Evolutionary conservation across 2,329 filamentous ascomycete genomes (phyloP), one percentile per base, ranked within the genome.

Genomic region (Monilinia polystroma): DNA sequence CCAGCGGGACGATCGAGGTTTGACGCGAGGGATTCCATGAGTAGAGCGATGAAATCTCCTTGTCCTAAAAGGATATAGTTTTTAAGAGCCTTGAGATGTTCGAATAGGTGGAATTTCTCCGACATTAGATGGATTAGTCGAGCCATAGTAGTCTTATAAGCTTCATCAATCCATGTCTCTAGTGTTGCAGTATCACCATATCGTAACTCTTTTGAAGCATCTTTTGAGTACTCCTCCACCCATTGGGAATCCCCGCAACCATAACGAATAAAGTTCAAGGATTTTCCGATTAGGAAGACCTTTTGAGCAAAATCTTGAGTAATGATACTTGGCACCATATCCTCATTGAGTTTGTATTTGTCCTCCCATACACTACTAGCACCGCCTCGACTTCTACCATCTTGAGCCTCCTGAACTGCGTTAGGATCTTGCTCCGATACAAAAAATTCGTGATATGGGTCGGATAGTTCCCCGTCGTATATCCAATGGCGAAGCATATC

Each of bases 111-210:
- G 79, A 99, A 99, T 75, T 97, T 98, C 72, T 89, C 89, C 63
- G 90, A 91, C 94, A 99, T 97, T 65, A 99, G 85, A 75, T 93
- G 85, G 73, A 97, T 96, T 38, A 98, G 83, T 18, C 94, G 90
- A 66, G 92, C 92, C 94, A 99, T 99, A 7, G 96, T 98, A 0
- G 92, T 95, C 78, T 96, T 97, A 81, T 99, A 97, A 2, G 96
- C 95, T 73, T 97, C 92, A 73, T 97, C 95, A 73, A 99, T 99
- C 79, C 92, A 97, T 0, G 88, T 87, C 76, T 97, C 93, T 0
- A 99, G 84, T 1, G 90, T 96, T 0, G 92, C 92, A 10, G 93
- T 97, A 78, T 98, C 94, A 62, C 93, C 93, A 75, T 99, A 98
- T 59, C 87, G 87, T 45, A 99, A 83, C 78, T 97, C 92, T 78